Evolutionary conservation across 768 basidiomycete species (phyloP), one percentile per base, ranked within the genome.

Genomic region (Pleurotus giganteus): DNA sequence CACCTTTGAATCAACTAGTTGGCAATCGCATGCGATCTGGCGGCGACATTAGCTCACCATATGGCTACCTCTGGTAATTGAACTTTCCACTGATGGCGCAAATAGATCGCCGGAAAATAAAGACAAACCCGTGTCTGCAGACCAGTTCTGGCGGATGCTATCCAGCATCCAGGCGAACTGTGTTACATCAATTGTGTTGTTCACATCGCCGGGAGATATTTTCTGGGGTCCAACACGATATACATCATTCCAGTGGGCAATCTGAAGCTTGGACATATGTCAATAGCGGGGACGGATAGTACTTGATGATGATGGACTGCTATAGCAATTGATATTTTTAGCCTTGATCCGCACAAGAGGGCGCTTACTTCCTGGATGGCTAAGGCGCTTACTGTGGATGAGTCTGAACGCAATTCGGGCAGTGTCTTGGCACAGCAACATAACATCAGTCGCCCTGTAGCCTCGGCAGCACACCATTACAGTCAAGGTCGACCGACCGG

Each of bases 101-200:
- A 95, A 95, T 9, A 92, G 74, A 67, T 96, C 94, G 6, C 94
- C 94, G 31, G 91, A 94, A 69, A 95, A 97, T 3, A 97, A 70
- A 0, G 87, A 75, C 6, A 97, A 72, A 0, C 93, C 93, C 34
- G 66, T 39, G 55, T 73, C 61, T 31, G 71, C 60, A 3, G 69
- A 59, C 89, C 89, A 92, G 34, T 68, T 66, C 47, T 74, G 69
- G 47, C 90, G 78, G 26, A 91, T 71, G 56, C 79, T 74, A 52
- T 88, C 75, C 23, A 94, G 69, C 31, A 89, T 74, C 8, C 83
- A 80, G n/a, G 83, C 83, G 68, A 94, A 95, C 66, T 94, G 91
- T 9, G 89, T 85, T 23, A 92, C 91, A 66, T 91, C 88, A 62
- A 95, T 88, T n/a, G 85, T 88, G 43, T 82, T 83, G 1, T 69